These are phyloP conservation scores for Syzygium aromaticum DNA, from an alignment of 345 rosid species.

Conservation along the genomic window DNA sequence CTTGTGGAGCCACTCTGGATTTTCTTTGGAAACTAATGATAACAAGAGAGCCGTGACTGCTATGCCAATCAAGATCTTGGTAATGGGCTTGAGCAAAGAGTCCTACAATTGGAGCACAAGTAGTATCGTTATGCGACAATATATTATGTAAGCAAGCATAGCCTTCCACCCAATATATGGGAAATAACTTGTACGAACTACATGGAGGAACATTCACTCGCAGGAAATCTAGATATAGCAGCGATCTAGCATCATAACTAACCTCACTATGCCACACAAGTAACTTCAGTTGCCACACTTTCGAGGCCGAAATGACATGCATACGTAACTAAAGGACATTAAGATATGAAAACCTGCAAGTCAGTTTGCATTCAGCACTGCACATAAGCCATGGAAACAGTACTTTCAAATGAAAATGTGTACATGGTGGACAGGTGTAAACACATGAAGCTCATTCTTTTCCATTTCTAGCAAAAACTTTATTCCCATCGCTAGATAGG, in stretches of 20 bases:
- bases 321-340: not conserved
- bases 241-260: not conserved
- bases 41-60: slow-evolving; percentile 44
- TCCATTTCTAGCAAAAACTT: not conserved
- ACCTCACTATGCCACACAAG: not conserved
- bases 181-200: not conserved
- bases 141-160: not conserved
- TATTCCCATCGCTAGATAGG: not conserved
- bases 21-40: slow-evolving; percentile 46
- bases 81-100: slow-evolving; percentile 68
- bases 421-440: not conserved
- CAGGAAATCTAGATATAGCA: not conserved
- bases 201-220: not conserved
- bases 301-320: not conserved
- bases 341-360: not conserved
- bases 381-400: not conserved
- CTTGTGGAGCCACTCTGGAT: slow-evolving; percentile 57
- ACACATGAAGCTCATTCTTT: not conserved
- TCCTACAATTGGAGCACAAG: slow-evolving; percentile 50
- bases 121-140: not conserved
- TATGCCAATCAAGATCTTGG: slow-evolving; percentile 63
- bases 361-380: not conserved
- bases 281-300: not conserved
- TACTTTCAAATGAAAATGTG: not conserved
- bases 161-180: not conserved